phyloP scores from a whole-genome alignment of 140 eudicot genomes.

The Senecio squalidus region DNA sequence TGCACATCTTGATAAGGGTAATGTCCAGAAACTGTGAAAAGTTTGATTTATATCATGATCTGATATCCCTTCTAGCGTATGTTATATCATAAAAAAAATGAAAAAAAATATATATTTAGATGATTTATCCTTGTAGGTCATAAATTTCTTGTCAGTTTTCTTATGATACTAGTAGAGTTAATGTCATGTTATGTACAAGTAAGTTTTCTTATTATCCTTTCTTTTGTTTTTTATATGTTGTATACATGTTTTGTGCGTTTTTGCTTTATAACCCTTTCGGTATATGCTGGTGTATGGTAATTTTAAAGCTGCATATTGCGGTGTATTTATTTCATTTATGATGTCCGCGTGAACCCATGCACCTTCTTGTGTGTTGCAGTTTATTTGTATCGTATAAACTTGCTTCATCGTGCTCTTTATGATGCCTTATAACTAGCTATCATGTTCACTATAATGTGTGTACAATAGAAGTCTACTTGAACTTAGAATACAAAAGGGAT shows the following conservation, averaged over 20 bases:
- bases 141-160: slow-evolving; percentile 3
- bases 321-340: background rate
- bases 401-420: background rate
- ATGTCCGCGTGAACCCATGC: background rate
- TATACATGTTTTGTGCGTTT: background rate
- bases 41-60: background rate
- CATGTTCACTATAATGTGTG: background rate
- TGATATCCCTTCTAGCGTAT: slow-evolving; percentile 17
- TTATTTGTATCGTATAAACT: background rate
- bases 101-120: slow-evolving; percentile 13
- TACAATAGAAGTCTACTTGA: background rate
- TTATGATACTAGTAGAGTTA: slow-evolving; percentile 22
- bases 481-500: background rate
- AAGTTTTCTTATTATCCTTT: background rate
- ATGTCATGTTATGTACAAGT: slow-evolving; percentile 18
- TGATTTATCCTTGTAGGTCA: slow-evolving; percentile 23
- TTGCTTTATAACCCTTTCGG: background rate
- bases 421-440: background rate
- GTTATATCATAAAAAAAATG: background rate
- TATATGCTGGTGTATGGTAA: background rate
- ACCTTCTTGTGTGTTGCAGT: background rate
- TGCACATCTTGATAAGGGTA: slow-evolving; percentile 2
- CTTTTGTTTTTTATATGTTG: background rate
- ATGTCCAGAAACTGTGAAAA: slow-evolving; percentile 27
- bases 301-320: background rate